A percentile compares a stretch with the other conserved stretches of the same genome.
Conservation (phyloP, 2,329 filamentous ascomycete species). For the Emericellopsis cladophorae region DNA sequence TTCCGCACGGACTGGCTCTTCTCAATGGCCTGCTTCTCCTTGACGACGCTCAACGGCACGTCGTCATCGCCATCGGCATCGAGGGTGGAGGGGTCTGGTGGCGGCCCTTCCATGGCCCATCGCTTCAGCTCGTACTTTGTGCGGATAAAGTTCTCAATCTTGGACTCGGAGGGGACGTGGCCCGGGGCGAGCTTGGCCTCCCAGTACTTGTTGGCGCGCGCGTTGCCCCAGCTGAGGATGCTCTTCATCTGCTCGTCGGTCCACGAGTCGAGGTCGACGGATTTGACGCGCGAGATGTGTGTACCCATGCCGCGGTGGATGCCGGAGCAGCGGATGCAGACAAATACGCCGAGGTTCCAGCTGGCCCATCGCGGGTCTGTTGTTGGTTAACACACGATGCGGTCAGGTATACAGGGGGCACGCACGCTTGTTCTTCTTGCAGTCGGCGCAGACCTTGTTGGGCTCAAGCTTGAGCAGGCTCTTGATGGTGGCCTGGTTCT, state of each 20-base stretch:
- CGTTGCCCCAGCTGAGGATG: conserved; percentile 90
- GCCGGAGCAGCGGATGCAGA: conserved; percentile 96
- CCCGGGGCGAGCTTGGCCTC: conserved; percentile 85
- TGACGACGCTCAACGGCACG: conserved; percentile 48
- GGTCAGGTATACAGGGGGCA: conserved; percentile 5
- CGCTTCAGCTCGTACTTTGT: conserved; percentile 98
- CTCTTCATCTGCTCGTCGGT: conserved; percentile 96
- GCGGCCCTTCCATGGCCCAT: conserved; percentile 97
- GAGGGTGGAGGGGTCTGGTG: conserved; percentile 82
- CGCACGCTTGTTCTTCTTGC: conserved; percentile 96
- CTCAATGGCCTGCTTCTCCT: conserved; percentile 53
- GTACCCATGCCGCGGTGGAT: conserved; percentile 98
- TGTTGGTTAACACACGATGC: neutral
- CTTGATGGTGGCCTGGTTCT: conserved; percentile 91
- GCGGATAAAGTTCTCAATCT: conserved; percentile 99
- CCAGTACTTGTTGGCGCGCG: conserved; percentile 97
- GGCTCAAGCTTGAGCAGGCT: conserved; percentile 84
- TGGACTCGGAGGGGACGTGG: conserved; percentile 87
- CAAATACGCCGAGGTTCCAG: conserved; percentile 94
- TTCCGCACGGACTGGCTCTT: conserved; percentile 48
- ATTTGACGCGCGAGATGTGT: conserved; percentile 96
- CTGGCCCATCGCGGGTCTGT: conserved; percentile 95
- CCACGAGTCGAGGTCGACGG: conserved; percentile 95
- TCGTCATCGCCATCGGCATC: conserved; percentile 81
- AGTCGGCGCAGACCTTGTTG: conserved; percentile 96